These are phyloP conservation scores for Tricholoma matsutake DNA, from an alignment of 768 basidiomycete genomes.

Conservation along the genomic window DNA sequence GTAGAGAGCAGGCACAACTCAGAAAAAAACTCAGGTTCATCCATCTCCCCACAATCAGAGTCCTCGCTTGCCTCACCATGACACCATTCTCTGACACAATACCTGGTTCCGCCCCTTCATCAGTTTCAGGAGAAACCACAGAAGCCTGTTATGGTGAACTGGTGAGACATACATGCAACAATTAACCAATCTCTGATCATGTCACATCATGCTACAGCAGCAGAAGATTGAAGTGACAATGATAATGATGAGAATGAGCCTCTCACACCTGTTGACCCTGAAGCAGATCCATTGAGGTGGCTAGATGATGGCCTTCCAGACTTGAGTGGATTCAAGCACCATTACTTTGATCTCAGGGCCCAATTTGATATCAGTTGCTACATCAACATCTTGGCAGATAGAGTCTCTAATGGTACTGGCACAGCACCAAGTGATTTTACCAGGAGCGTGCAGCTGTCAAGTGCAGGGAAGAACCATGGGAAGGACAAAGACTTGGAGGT, in stretches of 20 bases:
- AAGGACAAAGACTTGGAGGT: neutral
- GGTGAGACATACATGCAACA: neutral
- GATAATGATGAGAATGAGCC: neutral
- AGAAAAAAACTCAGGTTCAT: too few relatives aligned
- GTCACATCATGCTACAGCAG: neutral
- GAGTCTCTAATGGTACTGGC: neutral
- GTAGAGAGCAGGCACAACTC: too few relatives aligned
- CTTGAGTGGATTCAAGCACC: conserved; percentile 2
- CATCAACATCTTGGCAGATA: neutral
- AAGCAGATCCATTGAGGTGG: conserved; percentile 1
- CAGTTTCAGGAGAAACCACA: neutral
- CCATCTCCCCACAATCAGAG: too few relatives aligned
- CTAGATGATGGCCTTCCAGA: conserved; percentile 5
- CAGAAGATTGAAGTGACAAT: neutral
- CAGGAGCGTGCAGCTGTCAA: neutral
- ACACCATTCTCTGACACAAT: too few relatives aligned
- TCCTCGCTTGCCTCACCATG: too few relatives aligned
- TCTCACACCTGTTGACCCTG: neutral
- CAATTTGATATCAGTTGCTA: conserved; percentile 3
- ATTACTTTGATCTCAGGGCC: conserved; percentile 3
- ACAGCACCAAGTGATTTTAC: neutral
- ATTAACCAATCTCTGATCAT: neutral
- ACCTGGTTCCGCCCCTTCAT: too few relatives aligned
- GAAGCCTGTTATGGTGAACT: too few relatives aligned
- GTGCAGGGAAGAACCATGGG: neutral